A percentile compares a stretch with the other conserved stretches of the same genome.
These are phyloP conservation scores for Lepidium aucheri DNA, from an alignment of 345 rosid genomes.

Conservation along the genomic window DNA sequence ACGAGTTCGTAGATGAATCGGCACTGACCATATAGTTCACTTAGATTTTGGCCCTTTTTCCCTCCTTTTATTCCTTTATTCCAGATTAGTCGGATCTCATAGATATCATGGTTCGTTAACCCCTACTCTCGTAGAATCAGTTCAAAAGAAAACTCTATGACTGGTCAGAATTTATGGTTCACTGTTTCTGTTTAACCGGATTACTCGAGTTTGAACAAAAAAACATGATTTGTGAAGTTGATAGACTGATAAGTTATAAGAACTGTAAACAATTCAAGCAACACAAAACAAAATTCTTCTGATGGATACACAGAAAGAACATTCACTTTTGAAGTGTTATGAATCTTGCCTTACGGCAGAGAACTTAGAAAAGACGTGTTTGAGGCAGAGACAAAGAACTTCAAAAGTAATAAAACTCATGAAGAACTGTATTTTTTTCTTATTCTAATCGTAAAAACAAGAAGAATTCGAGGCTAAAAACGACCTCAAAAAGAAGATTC, in stretches of 20 bases:
- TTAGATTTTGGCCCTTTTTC: no score
- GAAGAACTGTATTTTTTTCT: neutral
- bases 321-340: neutral
- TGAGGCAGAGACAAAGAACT: neutral
- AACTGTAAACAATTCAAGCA: neutral
- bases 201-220: no score
- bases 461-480: conserved; percentile 9
- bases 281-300: conserved; percentile 3
- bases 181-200: no score
- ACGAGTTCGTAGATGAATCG: no score
- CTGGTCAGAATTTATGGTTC: no score
- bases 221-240: neutral
- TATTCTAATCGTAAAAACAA: conserved; percentile 20
- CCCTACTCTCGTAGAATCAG: no score
- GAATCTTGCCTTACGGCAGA: conserved; percentile 21
- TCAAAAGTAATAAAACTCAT: conserved; percentile 2
- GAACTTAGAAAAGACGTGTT: neutral
- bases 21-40: no score
- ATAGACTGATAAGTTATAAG: neutral
- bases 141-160: no score
- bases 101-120: no score
- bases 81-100: no score
- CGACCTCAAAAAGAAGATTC: neutral
- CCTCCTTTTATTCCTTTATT: no score
- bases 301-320: neutral